Evolutionary conservation across 371 early-diverging fungal genomes (phyloP).

Genomic region (Mortierella sp.): DNA sequence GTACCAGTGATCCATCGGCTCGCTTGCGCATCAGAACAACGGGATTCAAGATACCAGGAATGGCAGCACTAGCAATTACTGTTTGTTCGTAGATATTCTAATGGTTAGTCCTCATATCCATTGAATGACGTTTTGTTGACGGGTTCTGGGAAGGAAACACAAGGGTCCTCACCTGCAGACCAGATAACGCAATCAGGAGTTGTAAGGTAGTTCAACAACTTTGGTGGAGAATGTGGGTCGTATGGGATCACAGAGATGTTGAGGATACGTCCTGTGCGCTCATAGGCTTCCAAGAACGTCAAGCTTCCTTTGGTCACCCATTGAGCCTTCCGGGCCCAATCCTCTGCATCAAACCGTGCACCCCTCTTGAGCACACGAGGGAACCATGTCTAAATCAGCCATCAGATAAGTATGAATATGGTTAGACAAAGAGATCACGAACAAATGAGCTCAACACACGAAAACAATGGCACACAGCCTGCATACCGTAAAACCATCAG

Average conservation of each 20-base stretch:
- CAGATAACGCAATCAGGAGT: constrained; percentile 91
- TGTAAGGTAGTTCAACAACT: constrained; percentile 88
- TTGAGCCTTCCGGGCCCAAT: constrained; percentile 75
- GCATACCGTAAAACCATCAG: constrained; percentile 58
- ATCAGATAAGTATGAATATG: too few relatives aligned
- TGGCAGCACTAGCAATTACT: constrained; percentile 78
- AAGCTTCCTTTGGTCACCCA: constrained; percentile 85
- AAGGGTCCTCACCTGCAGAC: constrained; percentile 68
- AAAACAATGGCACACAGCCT: too few relatives aligned
- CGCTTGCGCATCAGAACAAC: constrained; percentile 84
- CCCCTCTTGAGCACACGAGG: constrained; percentile 33
- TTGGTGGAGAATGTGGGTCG: constrained; percentile 82
- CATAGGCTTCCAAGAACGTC: constrained; percentile 92
- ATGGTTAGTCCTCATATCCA: background rate
- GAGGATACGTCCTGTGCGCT: constrained; percentile 86
- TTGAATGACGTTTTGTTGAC: too few relatives aligned
- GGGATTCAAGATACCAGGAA: constrained; percentile 84
- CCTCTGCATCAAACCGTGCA: constrained; percentile 77
- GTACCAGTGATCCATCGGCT: constrained; percentile 69
- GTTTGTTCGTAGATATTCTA: background rate
- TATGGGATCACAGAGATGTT: constrained; percentile 87
- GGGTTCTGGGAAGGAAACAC: too few relatives aligned
- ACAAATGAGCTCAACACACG: background rate
- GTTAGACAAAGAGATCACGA: too few relatives aligned
- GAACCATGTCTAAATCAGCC: constrained; percentile 25